phyloP scores from a whole-genome alignment of 495 filamentous ascomycete genomes.

The Hypoxylon crocopeplum region DNA sequence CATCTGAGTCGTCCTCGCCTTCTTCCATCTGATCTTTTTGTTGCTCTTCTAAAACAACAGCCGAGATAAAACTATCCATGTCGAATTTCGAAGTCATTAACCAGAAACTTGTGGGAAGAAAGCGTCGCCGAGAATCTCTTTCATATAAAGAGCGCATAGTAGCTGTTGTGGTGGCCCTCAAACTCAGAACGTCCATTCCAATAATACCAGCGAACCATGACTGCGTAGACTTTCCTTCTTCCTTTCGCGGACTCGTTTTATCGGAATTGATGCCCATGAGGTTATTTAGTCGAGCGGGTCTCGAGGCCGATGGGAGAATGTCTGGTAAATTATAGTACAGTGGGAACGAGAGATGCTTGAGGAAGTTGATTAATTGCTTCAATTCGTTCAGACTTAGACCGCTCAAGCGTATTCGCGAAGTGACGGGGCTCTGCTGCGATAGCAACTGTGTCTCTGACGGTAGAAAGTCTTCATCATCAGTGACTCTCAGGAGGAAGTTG shows the following conservation, averaged over 20 bases:
- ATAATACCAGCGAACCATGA: slow-evolving; percentile 55
- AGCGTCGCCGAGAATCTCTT: slow-evolving; percentile 87
- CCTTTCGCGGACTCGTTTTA: slow-evolving; percentile 17
- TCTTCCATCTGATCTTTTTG: slow-evolving; percentile 54
- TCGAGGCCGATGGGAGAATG: slow-evolving; percentile 36
- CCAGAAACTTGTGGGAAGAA: slow-evolving; percentile 85
- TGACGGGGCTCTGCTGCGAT: slow-evolving; percentile 39
- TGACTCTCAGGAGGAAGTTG: slow-evolving; percentile 86
- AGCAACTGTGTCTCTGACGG: slow-evolving; percentile 42
- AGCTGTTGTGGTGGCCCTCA: slow-evolving; percentile 82
- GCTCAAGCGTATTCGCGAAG: slow-evolving; percentile 66
- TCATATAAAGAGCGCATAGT: slow-evolving; percentile 89
- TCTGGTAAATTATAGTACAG: slow-evolving; percentile 84
- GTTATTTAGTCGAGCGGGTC: slow-evolving; percentile 17
- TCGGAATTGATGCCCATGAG: slow-evolving; percentile 24
- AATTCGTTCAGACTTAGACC: slow-evolving; percentile 74
- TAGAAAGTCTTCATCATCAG: slow-evolving; percentile 90
- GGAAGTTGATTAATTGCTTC: slow-evolving; percentile 76
- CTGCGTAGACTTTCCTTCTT: slow-evolving; percentile 14
- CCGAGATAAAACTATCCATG: slow-evolving; percentile 86
- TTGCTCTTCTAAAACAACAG: slow-evolving; percentile 89
- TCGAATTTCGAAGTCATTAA: slow-evolving; percentile 91
- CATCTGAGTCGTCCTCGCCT: slow-evolving; percentile 33
- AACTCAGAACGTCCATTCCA: slow-evolving; percentile 78
- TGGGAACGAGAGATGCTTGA: slow-evolving; percentile 92